Conservation (phyloP, 208 protist genomes). For the Leishmania amazonensis region DNA sequence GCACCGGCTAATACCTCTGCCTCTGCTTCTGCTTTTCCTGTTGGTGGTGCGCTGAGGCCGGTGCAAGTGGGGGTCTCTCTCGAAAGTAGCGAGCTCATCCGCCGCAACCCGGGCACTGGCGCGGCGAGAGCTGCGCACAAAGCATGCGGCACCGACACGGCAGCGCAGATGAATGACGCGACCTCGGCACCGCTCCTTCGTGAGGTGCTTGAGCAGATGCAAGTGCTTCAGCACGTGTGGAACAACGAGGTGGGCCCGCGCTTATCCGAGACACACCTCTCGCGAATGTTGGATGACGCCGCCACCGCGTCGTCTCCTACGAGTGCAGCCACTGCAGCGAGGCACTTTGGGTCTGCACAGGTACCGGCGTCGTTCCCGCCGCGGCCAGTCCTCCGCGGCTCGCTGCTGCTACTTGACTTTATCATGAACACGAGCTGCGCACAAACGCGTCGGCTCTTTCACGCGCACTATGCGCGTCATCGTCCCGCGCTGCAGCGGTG, state of each 20-base stretch:
- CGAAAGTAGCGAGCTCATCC: constrained; percentile 11
- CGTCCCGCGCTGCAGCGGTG: constrained; percentile 9
- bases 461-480: constrained; percentile 27
- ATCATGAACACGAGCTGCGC: constrained; percentile 33
- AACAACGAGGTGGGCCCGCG: constrained; percentile 30
- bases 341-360: background rate
- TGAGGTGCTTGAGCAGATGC: constrained; percentile 38
- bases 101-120: background rate
- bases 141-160: background rate
- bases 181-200: constrained; percentile 14
- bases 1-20: background rate
- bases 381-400: constrained; percentile 19
- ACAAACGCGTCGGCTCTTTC: constrained; percentile 33
- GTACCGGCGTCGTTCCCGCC: background rate
- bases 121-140: background rate
- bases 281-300: background rate
- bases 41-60: background rate
- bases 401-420: constrained; percentile 44
- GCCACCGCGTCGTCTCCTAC: background rate
- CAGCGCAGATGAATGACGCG: constrained; percentile 2
- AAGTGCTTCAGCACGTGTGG: constrained; percentile 46
- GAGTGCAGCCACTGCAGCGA: background rate
- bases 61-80: constrained; percentile 27
- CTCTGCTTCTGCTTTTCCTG: background rate
- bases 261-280: constrained; percentile 8